phyloP scores from a whole-genome alignment of 169 alveolate genomes.

The Toxoplasma gondii region DNA sequence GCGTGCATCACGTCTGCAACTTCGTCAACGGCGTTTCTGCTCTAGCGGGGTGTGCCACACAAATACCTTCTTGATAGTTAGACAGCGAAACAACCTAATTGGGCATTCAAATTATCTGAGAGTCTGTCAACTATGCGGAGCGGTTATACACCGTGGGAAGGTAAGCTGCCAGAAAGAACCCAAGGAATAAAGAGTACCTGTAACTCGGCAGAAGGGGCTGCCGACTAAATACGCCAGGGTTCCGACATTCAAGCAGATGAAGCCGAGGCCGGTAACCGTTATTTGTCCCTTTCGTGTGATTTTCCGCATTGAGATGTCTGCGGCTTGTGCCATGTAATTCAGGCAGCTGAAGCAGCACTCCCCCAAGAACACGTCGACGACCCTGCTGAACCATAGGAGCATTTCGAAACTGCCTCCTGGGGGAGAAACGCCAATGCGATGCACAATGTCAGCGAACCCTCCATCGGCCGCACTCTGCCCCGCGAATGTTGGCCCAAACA shows the following conservation, averaged over 20 bases:
- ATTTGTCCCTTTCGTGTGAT: not conserved
- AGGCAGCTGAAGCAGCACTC: not conserved
- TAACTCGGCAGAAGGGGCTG: constrained; percentile 9
- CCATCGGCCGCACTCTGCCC: not conserved
- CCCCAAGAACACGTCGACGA: constrained; percentile 12
- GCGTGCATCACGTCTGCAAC: no score
- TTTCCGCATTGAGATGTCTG: not conserved
- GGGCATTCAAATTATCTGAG: no score
- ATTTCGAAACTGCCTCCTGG: not conserved
- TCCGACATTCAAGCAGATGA: not conserved
- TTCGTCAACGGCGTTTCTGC: no score
- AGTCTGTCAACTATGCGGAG: no score
- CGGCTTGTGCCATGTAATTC: constrained; percentile 11
- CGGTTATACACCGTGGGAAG: no score
- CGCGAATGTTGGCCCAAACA: not conserved
- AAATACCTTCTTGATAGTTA: no score
- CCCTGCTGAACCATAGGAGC: not conserved
- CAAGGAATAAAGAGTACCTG: not conserved
- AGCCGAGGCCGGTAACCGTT: not conserved
- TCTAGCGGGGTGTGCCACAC: no score
- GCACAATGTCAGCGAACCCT: constrained; percentile 1
- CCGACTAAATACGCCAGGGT: not conserved
- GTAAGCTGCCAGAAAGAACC: no score
- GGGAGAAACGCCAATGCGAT: not conserved
- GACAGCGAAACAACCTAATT: no score